Base-by-base conservation (phyloP, 2,329 filamentous ascomycete genomes). In the Cylindrodendrum hubeiense region DNA sequence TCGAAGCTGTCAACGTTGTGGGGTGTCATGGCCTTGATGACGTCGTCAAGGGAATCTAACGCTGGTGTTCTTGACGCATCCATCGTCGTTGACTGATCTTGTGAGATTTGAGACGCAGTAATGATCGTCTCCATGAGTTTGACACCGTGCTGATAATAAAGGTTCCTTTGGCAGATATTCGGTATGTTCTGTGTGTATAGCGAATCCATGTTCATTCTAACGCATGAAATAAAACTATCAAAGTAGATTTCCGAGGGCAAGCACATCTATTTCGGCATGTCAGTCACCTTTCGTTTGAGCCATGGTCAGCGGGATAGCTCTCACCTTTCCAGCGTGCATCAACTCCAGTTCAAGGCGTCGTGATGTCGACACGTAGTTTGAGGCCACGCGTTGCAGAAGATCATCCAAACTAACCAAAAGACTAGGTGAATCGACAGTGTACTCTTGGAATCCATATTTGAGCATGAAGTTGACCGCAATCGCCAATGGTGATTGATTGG, bases 321-420 rank as follows among this genome's bases (percentile, higher is more conserved):
- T 72, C 71, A 87, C 85, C 80, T 83, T 86, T 68, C 85, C 86
- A 13, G 79, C 80, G 58, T 84, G 79, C 54, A 88, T 79, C 5
- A 87, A 71, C 62, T 87, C 84, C 19, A 89, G 74, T 73, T 89
- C 86, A 1, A 86, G 74, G 49, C 80, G 81, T 15, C 86, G 81
- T 19, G 82, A 76, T 17, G 81, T 84, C 15, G 68, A 73, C 21
- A 84, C 76, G 44, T 71, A 74, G 9, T 80, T 80, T n/a, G 70
- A 73, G 30, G 72, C 72, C 53, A 84, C 74, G 15, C 76, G 78
- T 41, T 77, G 74, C 24, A 76, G 67, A 5, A 87, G 73, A 4
- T 71, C 71, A 33, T 74, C 65, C 28, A 87, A 72, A 33, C 75
- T 75, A 4, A 69, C 63, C 6, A 72, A 57, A 26, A 86, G 76